Evolutionary conservation across 139 green algal genomes (phyloP).

Genomic region (Chlorella sp.): DNA sequence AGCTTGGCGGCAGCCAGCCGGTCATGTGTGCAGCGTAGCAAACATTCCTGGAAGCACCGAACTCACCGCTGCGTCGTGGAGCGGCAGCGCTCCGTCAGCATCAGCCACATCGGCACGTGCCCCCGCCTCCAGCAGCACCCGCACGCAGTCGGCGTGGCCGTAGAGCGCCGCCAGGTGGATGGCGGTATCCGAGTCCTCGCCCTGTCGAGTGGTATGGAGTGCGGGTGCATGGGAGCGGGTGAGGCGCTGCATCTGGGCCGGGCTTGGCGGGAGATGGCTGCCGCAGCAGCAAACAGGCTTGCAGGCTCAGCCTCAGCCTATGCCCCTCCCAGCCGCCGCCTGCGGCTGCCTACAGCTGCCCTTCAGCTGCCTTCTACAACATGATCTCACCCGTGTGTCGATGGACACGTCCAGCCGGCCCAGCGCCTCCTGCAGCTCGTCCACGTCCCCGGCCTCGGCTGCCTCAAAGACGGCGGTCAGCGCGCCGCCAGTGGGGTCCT

Average conservation of each 20-base stretch:
- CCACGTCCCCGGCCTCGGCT: slow-evolving; percentile 28
- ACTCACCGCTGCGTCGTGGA: slow-evolving; percentile 43
- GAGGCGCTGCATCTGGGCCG: too few species aligned
- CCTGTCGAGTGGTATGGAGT: neutral
- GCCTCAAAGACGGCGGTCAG: slow-evolving; percentile 27
- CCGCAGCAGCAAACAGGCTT: too few species aligned
- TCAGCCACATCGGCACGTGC: slow-evolving; percentile 22
- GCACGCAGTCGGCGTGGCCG: slow-evolving; percentile 37
- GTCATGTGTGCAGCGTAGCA: too few species aligned
- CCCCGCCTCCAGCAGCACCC: slow-evolving; percentile 39
- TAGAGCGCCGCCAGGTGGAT: slow-evolving; percentile 50
- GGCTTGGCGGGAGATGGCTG: too few species aligned
- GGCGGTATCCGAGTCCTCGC: slow-evolving; percentile 32
- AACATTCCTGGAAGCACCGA: too few species aligned
- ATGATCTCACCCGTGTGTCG: slow-evolving; percentile 23
- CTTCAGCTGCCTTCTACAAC: too few species aligned
- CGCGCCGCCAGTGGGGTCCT: slow-evolving; percentile 7
- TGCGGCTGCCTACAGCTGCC: too few species aligned
- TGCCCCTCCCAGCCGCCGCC: too few species aligned
- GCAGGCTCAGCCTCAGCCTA: too few species aligned
- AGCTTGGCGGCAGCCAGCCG: too few species aligned
- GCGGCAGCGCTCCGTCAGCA: slow-evolving; percentile 28
- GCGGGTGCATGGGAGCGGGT: too few species aligned
- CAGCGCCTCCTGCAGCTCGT: slow-evolving; percentile 26
- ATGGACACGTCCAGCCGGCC: slow-evolving; percentile 18